Percentiles rank a stretch among this genome's conserved stretches.
Evolutionary conservation across 495 filamentous ascomycete genomes (phyloP).

Genomic region (Chaetomium tenue): DNA sequence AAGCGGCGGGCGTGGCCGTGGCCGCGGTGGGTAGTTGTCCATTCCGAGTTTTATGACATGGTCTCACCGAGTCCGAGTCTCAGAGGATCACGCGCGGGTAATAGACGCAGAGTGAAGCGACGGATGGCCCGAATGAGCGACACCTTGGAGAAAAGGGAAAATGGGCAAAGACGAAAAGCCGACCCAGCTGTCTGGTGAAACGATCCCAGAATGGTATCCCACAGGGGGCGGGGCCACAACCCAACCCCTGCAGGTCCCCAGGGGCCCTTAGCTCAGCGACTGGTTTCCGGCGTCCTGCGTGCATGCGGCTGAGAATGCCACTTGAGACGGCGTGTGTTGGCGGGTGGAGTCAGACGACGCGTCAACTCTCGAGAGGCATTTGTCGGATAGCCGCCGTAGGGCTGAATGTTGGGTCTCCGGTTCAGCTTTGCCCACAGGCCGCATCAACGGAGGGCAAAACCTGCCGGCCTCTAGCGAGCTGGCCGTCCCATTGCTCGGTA

Average conservation of each 20-base stretch:
- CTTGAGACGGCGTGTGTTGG: background rate
- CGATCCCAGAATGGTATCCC: background rate
- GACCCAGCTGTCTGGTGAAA: background rate
- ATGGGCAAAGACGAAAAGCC: background rate
- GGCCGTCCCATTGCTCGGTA: too few species aligned
- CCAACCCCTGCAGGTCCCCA: background rate
- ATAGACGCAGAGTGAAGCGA: background rate
- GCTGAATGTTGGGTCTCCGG: slow-evolving; percentile 15
- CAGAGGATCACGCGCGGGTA: background rate
- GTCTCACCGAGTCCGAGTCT: background rate
- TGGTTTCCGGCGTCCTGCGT: background rate
- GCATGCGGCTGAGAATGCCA: slow-evolving; percentile 6
- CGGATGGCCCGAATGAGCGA: background rate
- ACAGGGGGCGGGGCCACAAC: background rate
- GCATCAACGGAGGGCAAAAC: background rate
- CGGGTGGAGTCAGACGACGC: background rate
- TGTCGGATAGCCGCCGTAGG: slow-evolving; percentile 21
- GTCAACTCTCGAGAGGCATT: background rate
- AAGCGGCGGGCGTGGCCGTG: slow-evolving; percentile 25
- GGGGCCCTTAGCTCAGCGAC: background rate
- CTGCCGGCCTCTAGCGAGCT: background rate
- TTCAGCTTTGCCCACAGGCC: background rate
- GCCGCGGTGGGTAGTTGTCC: slow-evolving; percentile 27
- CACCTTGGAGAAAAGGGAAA: background rate
- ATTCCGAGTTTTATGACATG: slow-evolving; percentile 28